Evolutionary conservation across 345 rosid species (phyloP).

Genomic region (Iberis pinnata): DNA sequence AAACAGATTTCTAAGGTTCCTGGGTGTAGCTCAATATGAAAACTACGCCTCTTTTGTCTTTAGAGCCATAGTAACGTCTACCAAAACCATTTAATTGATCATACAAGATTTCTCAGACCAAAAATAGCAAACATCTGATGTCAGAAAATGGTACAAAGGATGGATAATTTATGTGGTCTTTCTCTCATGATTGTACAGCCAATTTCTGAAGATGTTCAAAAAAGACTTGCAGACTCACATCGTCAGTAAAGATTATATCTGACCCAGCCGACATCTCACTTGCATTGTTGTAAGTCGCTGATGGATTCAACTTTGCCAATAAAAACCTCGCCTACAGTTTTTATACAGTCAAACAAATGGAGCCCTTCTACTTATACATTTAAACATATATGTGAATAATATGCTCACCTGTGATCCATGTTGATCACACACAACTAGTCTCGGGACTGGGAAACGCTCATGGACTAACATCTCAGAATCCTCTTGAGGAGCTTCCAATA

Average conservation of each 20-base stretch:
- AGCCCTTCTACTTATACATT: no score
- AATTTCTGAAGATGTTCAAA: conserved; percentile 91
- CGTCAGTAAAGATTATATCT: conserved; percentile 87
- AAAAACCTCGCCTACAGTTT: conserved; percentile 86
- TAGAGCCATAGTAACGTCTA: no score
- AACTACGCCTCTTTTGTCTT: no score
- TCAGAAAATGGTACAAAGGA: conserved; percentile 18
- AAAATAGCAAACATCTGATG: no score
- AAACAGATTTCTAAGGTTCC: conserved; percentile 40
- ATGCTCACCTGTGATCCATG: conserved; percentile 92
- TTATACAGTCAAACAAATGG: neutral
- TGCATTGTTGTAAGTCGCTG: conserved; percentile 78
- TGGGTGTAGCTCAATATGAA: conserved; percentile 44
- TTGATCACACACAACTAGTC: conserved; percentile 96
- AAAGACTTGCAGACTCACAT: conserved; percentile 93
- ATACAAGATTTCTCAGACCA: no score
- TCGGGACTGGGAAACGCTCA: conserved; percentile 94
- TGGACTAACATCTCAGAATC: conserved; percentile 63
- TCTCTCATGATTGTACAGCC: conserved; percentile 85
- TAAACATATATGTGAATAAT: conserved; percentile 1
- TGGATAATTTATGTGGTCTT: conserved; percentile 15
- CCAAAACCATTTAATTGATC: no score
- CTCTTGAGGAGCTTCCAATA: conserved; percentile 75
- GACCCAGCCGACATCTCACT: conserved; percentile 76
- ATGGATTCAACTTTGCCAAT: conserved; percentile 92